Evolutionary conservation across 495 filamentous ascomycete genomes (phyloP), one percentile per base, ranked within the genome.

Genomic region (Hapsidospora chrysogenum): DNA sequence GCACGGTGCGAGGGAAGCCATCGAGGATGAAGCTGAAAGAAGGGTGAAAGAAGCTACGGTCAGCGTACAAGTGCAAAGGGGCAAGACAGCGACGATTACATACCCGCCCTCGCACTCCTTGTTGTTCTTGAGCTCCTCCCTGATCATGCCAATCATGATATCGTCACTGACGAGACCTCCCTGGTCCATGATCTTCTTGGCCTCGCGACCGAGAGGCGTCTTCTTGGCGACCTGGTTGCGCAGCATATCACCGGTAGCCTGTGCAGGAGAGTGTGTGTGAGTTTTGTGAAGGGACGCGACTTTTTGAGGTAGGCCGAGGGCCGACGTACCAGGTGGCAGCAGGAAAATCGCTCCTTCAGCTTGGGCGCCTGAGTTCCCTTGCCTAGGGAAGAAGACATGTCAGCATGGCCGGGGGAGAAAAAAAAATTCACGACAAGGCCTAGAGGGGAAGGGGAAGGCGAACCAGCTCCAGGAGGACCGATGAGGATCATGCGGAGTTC

Each of bases 141-240:
- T 84, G 65, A 99, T 99, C 92, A 99, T 99, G 56, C 85, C 80
- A 53, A 99, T 75, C 70, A 99, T 85, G 53, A 99, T 99, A 55
- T 96, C 92, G 53, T 99, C 89, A 58, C 84, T 93, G 50, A 99
- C 89, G 37, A 99, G 72, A 38, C 85, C 89, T 47, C 89, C 89
- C 51, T 85, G 76, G 49, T 99, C 87, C 89, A 99, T 99, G 60
- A 99, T 99, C 76, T 99, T 99, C 78, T 99, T 99, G 39, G 89
- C 89, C 64, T 94, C 85, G 55, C 78, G 74, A 40, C 89, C 89
- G 42, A 99, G 73, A 15, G 80, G 60, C 31, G 92, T 99, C 74
- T 95, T 95, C 69, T 92, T 93, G 41, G 89, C 80, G 56, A 99
- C 92, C 58, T 99, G 89, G 43, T 85, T 89, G 40, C 89, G 83